Base-by-base conservation (phyloP, 805 yeast genomes). In the Tetrapisispora namnaoensis region DNA sequence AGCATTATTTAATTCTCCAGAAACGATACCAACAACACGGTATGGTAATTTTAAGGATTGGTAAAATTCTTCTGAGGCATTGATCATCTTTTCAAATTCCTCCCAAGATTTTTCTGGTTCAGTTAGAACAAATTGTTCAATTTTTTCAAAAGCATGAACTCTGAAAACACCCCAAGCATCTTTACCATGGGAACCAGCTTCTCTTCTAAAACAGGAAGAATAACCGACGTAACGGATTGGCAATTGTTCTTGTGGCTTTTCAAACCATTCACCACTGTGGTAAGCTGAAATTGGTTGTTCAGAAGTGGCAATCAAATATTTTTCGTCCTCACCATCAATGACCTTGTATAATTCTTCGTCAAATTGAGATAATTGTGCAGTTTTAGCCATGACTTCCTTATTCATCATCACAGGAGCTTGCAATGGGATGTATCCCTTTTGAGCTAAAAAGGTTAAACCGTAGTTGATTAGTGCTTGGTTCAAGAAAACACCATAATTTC, bases 141-240 rank as follows among this genome's bases (percentile, higher is more conserved):
- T 88, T 74, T 93, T 93, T 75, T 93, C 99, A 65, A 93, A 93
- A 53, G 95, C 95, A 67, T 93, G 99, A 51, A 93, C 98, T 74
- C 99, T 85, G 82, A 93, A 93, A 57, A 93, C 89, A 73, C 99
- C 99, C 99, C 99, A 93, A 45, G 99, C 99, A 65, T 93, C 99
- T 70, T 91, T 91, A 70, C 99, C 99, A 64, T 91, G 98, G 56
- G 96, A 83, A 58, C 99, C 99, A 51, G 99, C 99, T 75, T 93
- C 99, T 75, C 99, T 86, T 73, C 99, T 83, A 83, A 93, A 93
- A 81, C 99, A 93, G 43, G 97, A 86, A 36, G 97, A 89, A 76
- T 85, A 93, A 62, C 99, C 99, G 44, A 96, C 99, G 65, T 93
- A 93, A 72, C 95, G 86, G 55, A 88, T 79, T 53, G 99, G 99